Evolutionary conservation across 2,329 filamentous ascomycete species (phyloP), one percentile per base, ranked within the genome.

Genomic region (Curvularia verruculosa): DNA sequence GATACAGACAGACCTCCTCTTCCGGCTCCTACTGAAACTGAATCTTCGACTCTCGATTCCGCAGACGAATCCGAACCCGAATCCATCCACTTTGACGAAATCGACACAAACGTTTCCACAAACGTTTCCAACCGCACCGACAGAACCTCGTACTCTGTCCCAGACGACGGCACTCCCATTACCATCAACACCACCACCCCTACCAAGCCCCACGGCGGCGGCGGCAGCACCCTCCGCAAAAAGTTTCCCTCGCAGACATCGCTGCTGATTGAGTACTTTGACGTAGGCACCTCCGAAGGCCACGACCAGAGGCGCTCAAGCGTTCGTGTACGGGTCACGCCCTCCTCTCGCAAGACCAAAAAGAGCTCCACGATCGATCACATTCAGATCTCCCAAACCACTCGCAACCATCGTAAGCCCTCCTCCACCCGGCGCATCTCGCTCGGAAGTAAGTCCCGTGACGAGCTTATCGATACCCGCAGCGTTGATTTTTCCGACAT

Each of bases 241-340:
- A 81, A 81, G 77, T 82, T 77, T 74, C 77, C 80, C 71, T 96
- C 91, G 44, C 92, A 96, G 80, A 96, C 93, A 36, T 96, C 91
- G 54, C 83, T 97, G 65, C 83, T 97, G 69, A 97, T 97, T 70
- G 93, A 97, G 79, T 96, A 96, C 78, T 97, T 96, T 71, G 93
- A 96, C 79, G 90, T 87, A 65, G 87, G 88, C 61, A 93, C 91
- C 75, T 80, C 84, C 54, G 82, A 82, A 67, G 82, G 78, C 70
- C 83, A 79, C 70, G 80, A 82, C 31, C 84, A 87, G 67, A 88
- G 89, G 68, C 88, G 90, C 67, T 92, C 93, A 12, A 96, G 92
- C 74, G 91, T 97, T 52, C 81, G 89, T 66, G 89, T 91, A 52
- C 85, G 88, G 66, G 84, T 96, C 60, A 96, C 91, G 13, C 93